A percentile compares a stretch with the other conserved stretches of the same genome.
phyloP scores from a whole-genome alignment of 1,139 yeast genomes.

The Zygosaccharomyces sapae region DNA sequence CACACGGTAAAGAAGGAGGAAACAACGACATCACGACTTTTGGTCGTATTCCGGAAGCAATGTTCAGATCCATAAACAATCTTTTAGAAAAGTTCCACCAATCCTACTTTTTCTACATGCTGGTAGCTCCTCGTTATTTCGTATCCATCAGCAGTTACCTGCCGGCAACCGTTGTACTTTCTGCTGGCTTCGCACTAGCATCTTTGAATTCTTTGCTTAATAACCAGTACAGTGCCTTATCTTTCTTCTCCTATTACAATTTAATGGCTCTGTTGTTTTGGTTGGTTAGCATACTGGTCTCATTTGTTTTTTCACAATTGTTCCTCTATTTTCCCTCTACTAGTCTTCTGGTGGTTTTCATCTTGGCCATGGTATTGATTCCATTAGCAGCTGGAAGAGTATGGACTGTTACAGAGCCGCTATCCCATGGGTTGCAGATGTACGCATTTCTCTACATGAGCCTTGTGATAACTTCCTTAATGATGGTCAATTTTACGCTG shows the following conservation, averaged over 20 bases:
- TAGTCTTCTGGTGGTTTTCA: conserved; percentile 13
- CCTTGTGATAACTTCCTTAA: conserved; percentile 63
- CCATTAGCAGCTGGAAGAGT: conserved; percentile 19
- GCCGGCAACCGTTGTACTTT: conserved; percentile 76
- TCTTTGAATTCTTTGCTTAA: conserved; percentile 59
- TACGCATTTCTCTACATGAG: conserved; percentile 59
- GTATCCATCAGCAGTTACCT: conserved; percentile 95
- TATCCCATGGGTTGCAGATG: conserved; percentile 35
- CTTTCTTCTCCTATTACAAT: conserved; percentile 22
- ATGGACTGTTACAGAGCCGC: conserved; percentile 23
- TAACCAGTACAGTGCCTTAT: conserved; percentile 33
- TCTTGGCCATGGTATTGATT: conserved; percentile 17
- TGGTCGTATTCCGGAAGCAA: conserved; percentile 84
- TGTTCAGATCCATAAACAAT: conserved; percentile 88
- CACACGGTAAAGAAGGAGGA: conserved; percentile 55
- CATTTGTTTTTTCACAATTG: conserved; percentile 29
- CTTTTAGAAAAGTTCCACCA: conserved; percentile 94
- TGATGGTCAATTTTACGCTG: conserved; percentile 80
- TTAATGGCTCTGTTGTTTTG: conserved; percentile 19
- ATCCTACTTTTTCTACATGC: conserved; percentile 86
- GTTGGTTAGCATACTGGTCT: conserved; percentile 21
- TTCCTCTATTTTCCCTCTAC: conserved; percentile 19
- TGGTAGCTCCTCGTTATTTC: conserved; percentile 72
- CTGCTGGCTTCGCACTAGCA: conserved; percentile 67
- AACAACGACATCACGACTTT: conserved; percentile 79